A percentile compares a stretch with the other conserved stretches of the same genome.
Evolutionary conservation across 345 rosid species (phyloP).

Genomic region (Lenwebbia sp.): DNA sequence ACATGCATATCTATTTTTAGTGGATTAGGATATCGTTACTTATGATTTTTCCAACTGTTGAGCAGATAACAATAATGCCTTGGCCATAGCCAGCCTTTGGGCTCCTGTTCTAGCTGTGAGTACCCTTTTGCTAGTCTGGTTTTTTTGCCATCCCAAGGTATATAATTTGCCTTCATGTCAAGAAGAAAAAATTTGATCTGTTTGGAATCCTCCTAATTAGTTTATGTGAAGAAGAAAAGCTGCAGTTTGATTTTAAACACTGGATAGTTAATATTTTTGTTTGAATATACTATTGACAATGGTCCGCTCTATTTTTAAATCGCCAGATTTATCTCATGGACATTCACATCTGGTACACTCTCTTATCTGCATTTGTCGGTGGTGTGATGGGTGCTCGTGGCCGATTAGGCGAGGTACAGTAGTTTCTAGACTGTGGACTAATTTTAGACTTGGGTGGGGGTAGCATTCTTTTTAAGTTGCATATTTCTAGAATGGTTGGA

Average conservation of each 20-base stretch:
- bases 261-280: background rate
- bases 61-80: slow-evolving; percentile 71
- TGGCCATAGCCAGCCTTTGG: slow-evolving; percentile 87
- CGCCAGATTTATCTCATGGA: slow-evolving; percentile 91
- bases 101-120: slow-evolving; percentile 97
- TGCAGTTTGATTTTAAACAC: background rate
- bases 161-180: background rate
- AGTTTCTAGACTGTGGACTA: background rate
- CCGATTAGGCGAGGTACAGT: slow-evolving; percentile 90
- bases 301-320: background rate
- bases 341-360: slow-evolving; percentile 87
- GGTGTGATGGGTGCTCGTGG: slow-evolving; percentile 98
- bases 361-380: slow-evolving; percentile 88
- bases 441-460: background rate
- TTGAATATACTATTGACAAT: background rate
- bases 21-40: background rate
- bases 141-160: background rate
- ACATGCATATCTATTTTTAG: background rate
- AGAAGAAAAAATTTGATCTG: background rate
- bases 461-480: background rate
- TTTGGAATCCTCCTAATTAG: background rate
- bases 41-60: slow-evolving; percentile 11
- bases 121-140: slow-evolving; percentile 3
- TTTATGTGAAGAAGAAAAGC: background rate
- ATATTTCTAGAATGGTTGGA: background rate